Percentiles rank a stretch among this genome's conserved stretches.
Conservation (phyloP, 192 early-diverging fungal genomes). For the Spizellomyces punctatus region DNA sequence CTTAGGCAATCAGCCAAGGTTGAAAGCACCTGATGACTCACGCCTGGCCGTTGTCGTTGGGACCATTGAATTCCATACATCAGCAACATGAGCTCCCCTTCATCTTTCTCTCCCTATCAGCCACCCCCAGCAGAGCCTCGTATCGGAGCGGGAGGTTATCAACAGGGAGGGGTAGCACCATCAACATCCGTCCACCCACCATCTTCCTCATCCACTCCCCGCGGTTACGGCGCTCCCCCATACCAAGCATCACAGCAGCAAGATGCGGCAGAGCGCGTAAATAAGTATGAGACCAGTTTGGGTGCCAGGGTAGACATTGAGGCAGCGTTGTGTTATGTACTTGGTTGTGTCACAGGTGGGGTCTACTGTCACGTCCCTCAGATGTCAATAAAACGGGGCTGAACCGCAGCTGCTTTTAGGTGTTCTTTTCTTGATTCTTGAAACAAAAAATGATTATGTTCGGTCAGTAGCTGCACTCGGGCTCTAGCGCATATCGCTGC, state of each 20-base stretch:
- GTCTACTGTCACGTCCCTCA: background rate
- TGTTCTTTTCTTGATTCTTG: slow-evolving; percentile 70
- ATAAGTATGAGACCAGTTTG: slow-evolving; percentile 77
- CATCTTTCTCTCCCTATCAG: background rate
- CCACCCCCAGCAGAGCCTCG: background rate
- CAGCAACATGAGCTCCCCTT: no score
- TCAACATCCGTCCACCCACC: background rate
- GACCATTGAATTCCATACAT: no score
- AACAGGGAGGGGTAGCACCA: background rate
- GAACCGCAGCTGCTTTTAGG: slow-evolving; percentile 36
- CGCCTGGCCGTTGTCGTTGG: no score
- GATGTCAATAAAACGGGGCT: background rate
- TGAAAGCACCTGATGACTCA: no score
- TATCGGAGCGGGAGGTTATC: background rate
- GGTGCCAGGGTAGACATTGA: slow-evolving; percentile 74
- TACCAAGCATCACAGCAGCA: background rate
- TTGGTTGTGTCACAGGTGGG: slow-evolving; percentile 59
- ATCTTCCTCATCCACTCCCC: background rate
- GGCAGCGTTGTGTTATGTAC: slow-evolving; percentile 68
- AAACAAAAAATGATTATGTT: slow-evolving; percentile 77
- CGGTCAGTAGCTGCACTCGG: slow-evolving; percentile 19
- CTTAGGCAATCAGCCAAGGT: no score
- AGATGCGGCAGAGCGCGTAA: slow-evolving; percentile 57
- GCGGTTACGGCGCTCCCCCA: background rate
- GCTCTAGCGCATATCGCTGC: no score